Conservation (phyloP, 768 basidiomycete genomes). For the Tremella fuciformis region DNA sequence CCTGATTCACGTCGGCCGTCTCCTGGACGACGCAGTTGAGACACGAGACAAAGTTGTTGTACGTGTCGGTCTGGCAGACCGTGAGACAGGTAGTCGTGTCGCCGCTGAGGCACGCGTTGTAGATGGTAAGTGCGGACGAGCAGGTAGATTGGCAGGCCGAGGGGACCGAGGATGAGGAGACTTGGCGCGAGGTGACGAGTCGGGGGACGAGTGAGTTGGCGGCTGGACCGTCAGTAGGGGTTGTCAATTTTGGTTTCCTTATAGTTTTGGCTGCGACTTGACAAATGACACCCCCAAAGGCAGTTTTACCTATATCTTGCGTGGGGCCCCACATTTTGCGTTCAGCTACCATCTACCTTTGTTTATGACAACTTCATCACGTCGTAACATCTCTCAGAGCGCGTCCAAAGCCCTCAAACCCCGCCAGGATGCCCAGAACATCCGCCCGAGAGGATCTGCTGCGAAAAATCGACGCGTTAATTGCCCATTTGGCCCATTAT, state of each 20-base stretch:
- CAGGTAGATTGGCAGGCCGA: constrained; percentile 22
- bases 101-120: constrained; percentile 24
- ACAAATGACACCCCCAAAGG: too few species aligned
- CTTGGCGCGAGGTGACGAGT: constrained; percentile 20
- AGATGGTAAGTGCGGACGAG: constrained; percentile 24
- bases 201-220: constrained; percentile 12
- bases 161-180: constrained; percentile 21
- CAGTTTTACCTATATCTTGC: too few species aligned
- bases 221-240: not conserved
- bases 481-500: not conserved
- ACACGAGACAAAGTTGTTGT: constrained; percentile 23
- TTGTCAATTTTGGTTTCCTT: too few species aligned
- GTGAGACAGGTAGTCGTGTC: constrained; percentile 25
- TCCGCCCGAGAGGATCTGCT: not conserved
- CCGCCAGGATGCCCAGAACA: not conserved
- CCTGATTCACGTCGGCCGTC: constrained; percentile 16
- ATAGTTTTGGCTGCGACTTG: too few species aligned
- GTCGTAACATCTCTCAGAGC: too few species aligned
- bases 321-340: too few species aligned
- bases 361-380: too few species aligned
- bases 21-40: constrained; percentile 27
- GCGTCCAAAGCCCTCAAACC: too few species aligned
- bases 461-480: not conserved
- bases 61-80: constrained; percentile 24
- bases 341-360: too few species aligned